Conservation (phyloP, 2,329 filamentous ascomycete species). For the Phialophora chinensis region DNA sequence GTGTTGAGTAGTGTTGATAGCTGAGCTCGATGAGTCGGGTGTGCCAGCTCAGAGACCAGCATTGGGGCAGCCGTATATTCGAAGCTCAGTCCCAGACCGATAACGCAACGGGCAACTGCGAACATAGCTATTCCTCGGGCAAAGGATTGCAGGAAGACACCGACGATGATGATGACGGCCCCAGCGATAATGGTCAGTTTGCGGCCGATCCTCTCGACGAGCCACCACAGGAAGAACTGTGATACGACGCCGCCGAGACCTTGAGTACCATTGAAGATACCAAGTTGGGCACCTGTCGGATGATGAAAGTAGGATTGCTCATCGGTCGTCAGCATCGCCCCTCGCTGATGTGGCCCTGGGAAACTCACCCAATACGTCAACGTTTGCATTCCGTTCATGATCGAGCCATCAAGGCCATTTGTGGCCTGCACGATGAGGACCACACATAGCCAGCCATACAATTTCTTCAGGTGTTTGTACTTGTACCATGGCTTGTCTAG, state of each 20-base stretch:
- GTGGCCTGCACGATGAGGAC: constrained; percentile 28
- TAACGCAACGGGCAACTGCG: constrained; percentile 25
- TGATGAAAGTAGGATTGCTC: constrained; percentile 41
- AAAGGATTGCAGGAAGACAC: constrained; percentile 25
- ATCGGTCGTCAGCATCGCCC: constrained; percentile 14
- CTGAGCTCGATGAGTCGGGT: constrained; percentile 28
- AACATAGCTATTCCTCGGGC: constrained; percentile 24
- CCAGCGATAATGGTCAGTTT: constrained; percentile 22
- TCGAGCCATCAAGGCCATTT: constrained; percentile 29
- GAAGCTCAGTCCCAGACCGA: constrained; percentile 24
- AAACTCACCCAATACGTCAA: constrained; percentile 30
- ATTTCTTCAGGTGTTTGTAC: constrained; percentile 25
- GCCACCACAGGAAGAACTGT: constrained; percentile 28
- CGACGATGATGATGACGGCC: constrained; percentile 25
- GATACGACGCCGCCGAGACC: constrained; percentile 25
- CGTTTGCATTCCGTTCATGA: constrained; percentile 43
- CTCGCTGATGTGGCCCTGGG: neutral
- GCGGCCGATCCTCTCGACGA: constrained; percentile 26
- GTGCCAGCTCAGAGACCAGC: constrained; percentile 23
- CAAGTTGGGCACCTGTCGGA: constrained; percentile 34
- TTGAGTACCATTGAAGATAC: constrained; percentile 27
- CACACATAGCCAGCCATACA: constrained; percentile 28
- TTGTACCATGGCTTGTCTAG: constrained; percentile 27
- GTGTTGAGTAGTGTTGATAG: constrained; percentile 26
- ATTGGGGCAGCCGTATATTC: constrained; percentile 27